Evolutionary conservation across 306 rosid genomes (phyloP), one percentile per base, ranked within the genome.

Genomic region (Leucaena leucocephala): DNA sequence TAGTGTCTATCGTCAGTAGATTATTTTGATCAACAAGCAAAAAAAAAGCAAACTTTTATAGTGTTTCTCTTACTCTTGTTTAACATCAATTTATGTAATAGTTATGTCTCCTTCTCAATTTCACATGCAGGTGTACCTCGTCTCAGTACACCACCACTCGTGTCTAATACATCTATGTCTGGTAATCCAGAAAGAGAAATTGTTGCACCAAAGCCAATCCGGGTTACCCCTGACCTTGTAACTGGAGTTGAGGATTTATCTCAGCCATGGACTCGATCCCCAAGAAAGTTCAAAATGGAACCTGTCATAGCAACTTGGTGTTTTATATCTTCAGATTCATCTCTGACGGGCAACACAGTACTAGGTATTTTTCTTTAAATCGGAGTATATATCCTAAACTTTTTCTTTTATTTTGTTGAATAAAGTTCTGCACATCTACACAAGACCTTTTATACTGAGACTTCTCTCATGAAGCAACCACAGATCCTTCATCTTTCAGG

Each of bases 401-500:
- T 77, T 82, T 63, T 43, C 39, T 57, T 54, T 67, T 74, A 27
- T 35, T 78, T 81, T 15, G 49, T 46, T 67, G 33, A 27, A 68
- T 75, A 17, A 54, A 48, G 82, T 91, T 59, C 38, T 77, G 39
- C 54, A 72, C 67, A 43, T 64, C 69, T 68, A 74, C 64, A 14
- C 52, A 82, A 78, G 67, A 74, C 50, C 76, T 86, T 61, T 81
- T 74, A 65, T 76, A 70, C 81, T 55, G 74, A 85, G 90, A 86
- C 84, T 85, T 86, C 97, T 91, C 91, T 91, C 98, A 88, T 93
- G 92, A 93, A 93, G 94, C 99, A 95, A 91, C 99, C 96, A 81
- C 99, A 95, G 99, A 93, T 88, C 93, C 98, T 87, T 88, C 95
- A 86, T 89, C 91, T 95, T 93, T 87, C 99, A 93, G 98, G 99